Base-by-base conservation (phyloP, 2,329 filamentous ascomycete species). In the Graphilbum fragrans region DNA sequence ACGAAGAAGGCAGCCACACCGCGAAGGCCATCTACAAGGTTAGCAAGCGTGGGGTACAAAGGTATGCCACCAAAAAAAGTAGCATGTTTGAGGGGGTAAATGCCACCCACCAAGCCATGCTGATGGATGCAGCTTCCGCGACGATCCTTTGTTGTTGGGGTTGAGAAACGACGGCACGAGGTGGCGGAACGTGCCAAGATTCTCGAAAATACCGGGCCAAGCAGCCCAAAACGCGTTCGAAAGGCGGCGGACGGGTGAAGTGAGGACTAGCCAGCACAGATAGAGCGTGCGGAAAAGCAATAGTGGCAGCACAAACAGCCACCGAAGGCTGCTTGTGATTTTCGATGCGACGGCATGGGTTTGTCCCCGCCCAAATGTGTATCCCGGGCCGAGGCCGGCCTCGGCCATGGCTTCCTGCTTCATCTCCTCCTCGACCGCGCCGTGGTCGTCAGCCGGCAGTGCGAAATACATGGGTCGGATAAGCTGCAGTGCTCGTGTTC, bases 1-100 rank as follows among this genome's bases (percentile, higher is more conserved):
- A 77, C 72, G 29, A 74, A 54, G 27, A 76, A 60, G 3, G 72
- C 70, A 4, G 72, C 69, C 41, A 73, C 66, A 7, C 72, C 72
- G 50, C 72, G 59, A 17, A 76, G 57, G 7, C 71, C 72, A 47
- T 76, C 71, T 34, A 14, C 35, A 12, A 31, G 16, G 47, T 18
- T 49, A 42, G 22, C 19, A 23, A 31, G 12, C 14, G 23, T 11
- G 6, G 8, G 11, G 17, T 19, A 18, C 4, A 12, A 16, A 17
- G 22, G 1, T 11, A 38, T 33, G 12, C 16, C 12, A 31, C 17
- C n/a, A 20, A 12, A 27, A 4, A 31, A 20, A 22, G 16, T 9
- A 33, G n/a, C 6, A 17, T 33, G n/a, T 6, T 6, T 10, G 7
- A n/a, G n/a, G n/a, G n/a, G n/a, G n/a, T n/a, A n/a, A n/a, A 18